These are phyloP conservation scores for Penicillium ucsense DNA, from an alignment of 495 filamentous ascomycete genomes.

Conservation along the genomic window DNA sequence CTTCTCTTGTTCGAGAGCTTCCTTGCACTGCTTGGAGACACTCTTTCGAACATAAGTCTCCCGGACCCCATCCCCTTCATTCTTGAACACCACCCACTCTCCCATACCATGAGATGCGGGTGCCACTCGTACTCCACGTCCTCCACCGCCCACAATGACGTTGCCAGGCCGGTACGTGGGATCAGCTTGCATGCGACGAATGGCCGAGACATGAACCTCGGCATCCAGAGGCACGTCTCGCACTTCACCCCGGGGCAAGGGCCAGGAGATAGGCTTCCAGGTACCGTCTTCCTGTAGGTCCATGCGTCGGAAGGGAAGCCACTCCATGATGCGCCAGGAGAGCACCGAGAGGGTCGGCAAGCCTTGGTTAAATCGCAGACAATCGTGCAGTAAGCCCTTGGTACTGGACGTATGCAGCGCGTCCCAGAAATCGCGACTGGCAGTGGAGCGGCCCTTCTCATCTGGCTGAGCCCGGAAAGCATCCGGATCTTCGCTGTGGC, in stretches of 20 bases:
- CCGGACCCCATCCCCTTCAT: conserved; percentile 55
- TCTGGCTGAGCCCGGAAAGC: conserved; percentile 13
- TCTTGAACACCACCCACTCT: conserved; percentile 57
- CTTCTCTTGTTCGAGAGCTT: conserved; percentile 1
- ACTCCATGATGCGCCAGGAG: conserved; percentile 78
- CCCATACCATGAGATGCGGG: conserved; percentile 56
- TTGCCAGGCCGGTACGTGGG: conserved; percentile 68
- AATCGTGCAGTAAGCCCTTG: conserved; percentile 63
- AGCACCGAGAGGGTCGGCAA: conserved; percentile 48
- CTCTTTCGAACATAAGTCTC: conserved; percentile 48
- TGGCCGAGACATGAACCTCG: conserved; percentile 62
- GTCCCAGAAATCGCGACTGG: conserved; percentile 39
- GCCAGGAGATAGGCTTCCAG: conserved; percentile 77
- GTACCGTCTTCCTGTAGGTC: conserved; percentile 62
- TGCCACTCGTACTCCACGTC: conserved; percentile 55
- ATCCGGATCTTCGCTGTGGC: conserved; percentile 8
- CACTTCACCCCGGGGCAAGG: conserved; percentile 68
- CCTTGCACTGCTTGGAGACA: conserved; percentile 17
- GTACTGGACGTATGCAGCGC: conserved; percentile 50
- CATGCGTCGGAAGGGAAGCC: conserved; percentile 76
- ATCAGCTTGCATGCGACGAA: conserved; percentile 60
- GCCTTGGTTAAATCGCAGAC: conserved; percentile 57
- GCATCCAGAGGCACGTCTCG: conserved; percentile 69
- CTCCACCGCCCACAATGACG: conserved; percentile 70
- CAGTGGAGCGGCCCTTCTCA: conserved; percentile 20